Evolutionary conservation across 805 yeast species (phyloP), one percentile per base, ranked within the genome.

Genomic region (Sugiyamaella americana): DNA sequence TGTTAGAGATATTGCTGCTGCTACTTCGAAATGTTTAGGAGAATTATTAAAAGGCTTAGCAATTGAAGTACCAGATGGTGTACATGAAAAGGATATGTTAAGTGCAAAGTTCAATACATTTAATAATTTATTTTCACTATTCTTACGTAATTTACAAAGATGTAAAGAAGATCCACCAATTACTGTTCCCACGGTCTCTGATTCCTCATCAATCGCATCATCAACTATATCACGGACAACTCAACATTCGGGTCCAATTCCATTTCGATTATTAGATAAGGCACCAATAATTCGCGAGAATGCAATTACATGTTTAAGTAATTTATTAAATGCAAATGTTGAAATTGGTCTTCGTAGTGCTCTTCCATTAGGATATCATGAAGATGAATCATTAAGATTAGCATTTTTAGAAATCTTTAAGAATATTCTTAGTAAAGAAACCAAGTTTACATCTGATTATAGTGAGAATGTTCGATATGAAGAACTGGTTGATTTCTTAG

Each of bases 401-500:
- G 79, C 94, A 0, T 85, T 87, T 58, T 70, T 87, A 58, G 81
- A 82, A 48, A 91, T 87, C 1, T 87, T 87, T 54, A 78, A 84
- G 2, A 79, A 82, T 44, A 84, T 85, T 59, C 67, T 78, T 32
- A 41, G 58, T 29, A 43, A 60, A 35, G 50, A 69, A 52, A 55
- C 71, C 50, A 43, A 64, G 56, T 47, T 62, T 62, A 3, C 50
- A 4, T 49, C 49, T 13, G 56, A 50, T 17, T 50, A 52, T 45
- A 41, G 51, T 18, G 52, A 52, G 32, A 41, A 43, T n/a, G 43
- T 45, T 36, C 40, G 43, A 37, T 55, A 49, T 32, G 58, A 54
- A 17, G 57, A 56, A 22, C 46, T 58, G 43, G 55, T 59, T 16
- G 51, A 46, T 19, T 53, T 56, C 22, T 44, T 57, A 19, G 40